Evolutionary conservation across 2,329 filamentous ascomycete genomes (phyloP), one percentile per base, ranked within the genome.

Genomic region (Nemania abortiva): DNA sequence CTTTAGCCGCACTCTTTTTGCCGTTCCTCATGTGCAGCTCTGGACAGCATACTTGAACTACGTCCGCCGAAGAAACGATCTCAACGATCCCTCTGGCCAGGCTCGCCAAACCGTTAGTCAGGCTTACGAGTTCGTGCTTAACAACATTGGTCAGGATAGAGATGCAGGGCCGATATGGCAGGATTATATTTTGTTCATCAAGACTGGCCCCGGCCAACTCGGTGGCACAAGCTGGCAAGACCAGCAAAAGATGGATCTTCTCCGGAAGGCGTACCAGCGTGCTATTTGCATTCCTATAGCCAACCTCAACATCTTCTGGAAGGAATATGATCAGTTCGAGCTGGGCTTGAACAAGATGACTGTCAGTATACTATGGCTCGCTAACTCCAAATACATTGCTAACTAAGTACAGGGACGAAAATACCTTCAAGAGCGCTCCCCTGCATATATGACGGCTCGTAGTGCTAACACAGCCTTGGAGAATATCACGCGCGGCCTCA

Each of bases 11-110:
- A 94, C 92, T 37, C 88, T 99, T 47, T 86, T 94, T 74, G 88
- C 88, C 9, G 91, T 96, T 22, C 91, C 93, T 11, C 93, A 95
- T 78, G 91, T 98, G 47, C 89, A 92, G 70, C 87, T 99, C 22
- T 99, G 95, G 94, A 94, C 92, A 6, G 88, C 94, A 37, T 99
- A 99, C 79, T 89, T 99, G 70, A 94, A 98, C 81, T 98, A 98
- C 79, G 93, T 98, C 71, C 93, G 96, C 62, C 92, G 96, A 56
- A 89, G 93, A 72, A 96, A 98, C 80, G 95, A 97, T 73, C 84
- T 98, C 68, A 94, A 92, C 76, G 96, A 98, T 78, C 85, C 91
- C 1, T 89, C 88, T 45, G 93, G 93, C 22, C 85, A 90, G 72
- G 92, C 94, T 56, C 92, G 96, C 69, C 88, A 89, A 72, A 92